Conservation (phyloP, 371 early-diverging fungal species). For the Dentiscutata heterogama region DNA sequence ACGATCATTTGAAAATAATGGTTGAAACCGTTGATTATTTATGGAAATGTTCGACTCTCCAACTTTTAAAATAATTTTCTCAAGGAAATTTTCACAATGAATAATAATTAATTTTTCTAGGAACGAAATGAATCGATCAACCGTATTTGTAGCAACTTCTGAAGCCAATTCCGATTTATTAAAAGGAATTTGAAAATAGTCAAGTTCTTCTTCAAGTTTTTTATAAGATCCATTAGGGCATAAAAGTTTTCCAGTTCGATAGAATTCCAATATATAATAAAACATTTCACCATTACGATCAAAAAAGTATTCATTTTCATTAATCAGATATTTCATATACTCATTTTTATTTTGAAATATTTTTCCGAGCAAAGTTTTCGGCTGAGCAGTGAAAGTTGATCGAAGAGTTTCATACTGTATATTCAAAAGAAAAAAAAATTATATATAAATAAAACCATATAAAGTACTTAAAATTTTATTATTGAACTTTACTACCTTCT, state of each 20-base stretch:
- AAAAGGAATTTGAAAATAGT: conserved; percentile 36
- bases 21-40: too few species aligned
- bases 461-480: too few species aligned
- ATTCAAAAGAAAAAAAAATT: neutral
- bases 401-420: conserved; percentile 40
- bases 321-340: neutral
- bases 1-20: too few species aligned
- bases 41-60: too few species aligned
- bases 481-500: too few species aligned
- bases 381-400: conserved; percentile 30
- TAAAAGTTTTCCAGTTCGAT: too few species aligned
- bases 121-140: too few species aligned
- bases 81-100: too few species aligned
- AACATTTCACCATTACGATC: conserved; percentile 35
- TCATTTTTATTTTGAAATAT: conserved; percentile 33
- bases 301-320: conserved; percentile 31
- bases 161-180: neutral
- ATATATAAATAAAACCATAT: too few species aligned
- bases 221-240: neutral
- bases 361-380: conserved; percentile 36
- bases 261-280: conserved; percentile 25
- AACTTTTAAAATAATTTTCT: too few species aligned
- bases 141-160: too few species aligned
- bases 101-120: too few species aligned
- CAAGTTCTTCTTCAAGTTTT: conserved; percentile 36